phyloP scores from a whole-genome alignment of 495 filamentous ascomycete species.

The Penicillium cataractarum region DNA sequence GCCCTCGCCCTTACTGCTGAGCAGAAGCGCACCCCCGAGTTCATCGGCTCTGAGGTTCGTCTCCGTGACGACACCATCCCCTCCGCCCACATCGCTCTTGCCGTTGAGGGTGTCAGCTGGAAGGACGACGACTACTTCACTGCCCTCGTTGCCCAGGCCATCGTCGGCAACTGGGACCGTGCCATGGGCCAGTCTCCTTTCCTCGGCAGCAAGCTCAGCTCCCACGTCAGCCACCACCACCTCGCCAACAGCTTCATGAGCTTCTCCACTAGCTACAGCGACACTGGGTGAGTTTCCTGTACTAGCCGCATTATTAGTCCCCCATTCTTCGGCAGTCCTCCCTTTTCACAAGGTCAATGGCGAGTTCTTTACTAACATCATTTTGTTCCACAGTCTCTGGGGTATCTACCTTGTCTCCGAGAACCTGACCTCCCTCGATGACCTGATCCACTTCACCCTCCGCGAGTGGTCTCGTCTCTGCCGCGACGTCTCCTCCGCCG shows the following conservation, averaged over 20 bases:
- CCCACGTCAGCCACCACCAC: slow-evolving; percentile 86
- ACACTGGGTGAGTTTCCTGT: slow-evolving; percentile 77
- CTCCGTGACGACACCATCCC: slow-evolving; percentile 95
- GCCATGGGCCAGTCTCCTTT: slow-evolving; percentile 96
- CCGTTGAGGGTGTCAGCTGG: slow-evolving; percentile 99
- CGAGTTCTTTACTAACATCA: slow-evolving; percentile 15
- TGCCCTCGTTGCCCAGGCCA: slow-evolving; percentile 93
- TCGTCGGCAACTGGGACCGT: slow-evolving; percentile 99
- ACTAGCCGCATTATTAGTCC: too few relatives aligned
- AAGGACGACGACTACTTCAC: slow-evolving; percentile 99
- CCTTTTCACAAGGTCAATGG: background rate
- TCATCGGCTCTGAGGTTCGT: slow-evolving; percentile 92
- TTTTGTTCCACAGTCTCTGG: slow-evolving; percentile 74
- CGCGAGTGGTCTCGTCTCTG: slow-evolving; percentile 96
- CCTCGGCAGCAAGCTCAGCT: slow-evolving; percentile 96
- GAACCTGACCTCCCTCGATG: slow-evolving; percentile 82
- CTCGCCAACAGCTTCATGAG: slow-evolving; percentile 99
- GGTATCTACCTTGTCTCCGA: slow-evolving; percentile 98
- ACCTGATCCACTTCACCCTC: slow-evolving; percentile 96
- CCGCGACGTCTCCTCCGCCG: slow-evolving; percentile 79
- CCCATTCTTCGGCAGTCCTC: too few relatives aligned
- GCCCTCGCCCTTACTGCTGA: slow-evolving; percentile 63
- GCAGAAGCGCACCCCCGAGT: slow-evolving; percentile 87
- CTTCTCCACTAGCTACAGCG: slow-evolving; percentile 99
- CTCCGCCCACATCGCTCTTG: slow-evolving; percentile 96